Conservation (phyloP, 352 stramenopile species). For the Phytophthora macrochlamydospora region DNA sequence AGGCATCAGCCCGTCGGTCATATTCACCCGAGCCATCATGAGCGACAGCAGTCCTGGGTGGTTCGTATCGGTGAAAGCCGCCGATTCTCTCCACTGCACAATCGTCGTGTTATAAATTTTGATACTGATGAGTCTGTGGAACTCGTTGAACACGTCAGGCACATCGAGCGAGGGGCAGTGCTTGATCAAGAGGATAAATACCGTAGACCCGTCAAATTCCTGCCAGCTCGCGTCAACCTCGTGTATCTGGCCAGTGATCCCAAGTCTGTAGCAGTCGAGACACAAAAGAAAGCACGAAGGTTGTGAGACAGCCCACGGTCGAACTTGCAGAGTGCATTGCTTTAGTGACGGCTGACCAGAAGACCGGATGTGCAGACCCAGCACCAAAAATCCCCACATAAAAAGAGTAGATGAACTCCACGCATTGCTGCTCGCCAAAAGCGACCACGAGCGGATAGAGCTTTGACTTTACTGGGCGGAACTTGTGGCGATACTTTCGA, state of each 20-base stretch:
- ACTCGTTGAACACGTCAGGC: constrained; percentile 22
- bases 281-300: constrained; percentile 32
- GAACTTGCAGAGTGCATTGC: constrained; percentile 32
- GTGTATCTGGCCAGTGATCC: constrained; percentile 5
- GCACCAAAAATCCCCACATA: constrained; percentile 23
- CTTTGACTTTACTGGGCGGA: constrained; percentile 1
- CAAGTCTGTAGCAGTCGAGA: constrained; percentile 30
- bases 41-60: constrained; percentile 26
- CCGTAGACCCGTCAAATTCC: constrained; percentile 19
- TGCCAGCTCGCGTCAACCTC: constrained; percentile 22
- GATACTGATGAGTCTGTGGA: constrained; percentile 6
- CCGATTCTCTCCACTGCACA: too few relatives aligned
- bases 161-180: constrained; percentile 35
- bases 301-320: constrained; percentile 22
- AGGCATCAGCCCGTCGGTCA: constrained; percentile 13
- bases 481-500: too few relatives aligned
- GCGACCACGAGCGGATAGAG: not conserved
- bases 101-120: too few relatives aligned
- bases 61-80: not conserved
- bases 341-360: constrained; percentile 5
- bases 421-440: not conserved
- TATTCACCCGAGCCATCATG: constrained; percentile 26
- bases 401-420: not conserved
- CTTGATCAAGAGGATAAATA: constrained; percentile 29
- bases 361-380: constrained; percentile 30